Evolutionary conservation across 345 rosid genomes (phyloP), one percentile per base, ranked within the genome.

Genomic region (Raphanus raphanistrum): DNA sequence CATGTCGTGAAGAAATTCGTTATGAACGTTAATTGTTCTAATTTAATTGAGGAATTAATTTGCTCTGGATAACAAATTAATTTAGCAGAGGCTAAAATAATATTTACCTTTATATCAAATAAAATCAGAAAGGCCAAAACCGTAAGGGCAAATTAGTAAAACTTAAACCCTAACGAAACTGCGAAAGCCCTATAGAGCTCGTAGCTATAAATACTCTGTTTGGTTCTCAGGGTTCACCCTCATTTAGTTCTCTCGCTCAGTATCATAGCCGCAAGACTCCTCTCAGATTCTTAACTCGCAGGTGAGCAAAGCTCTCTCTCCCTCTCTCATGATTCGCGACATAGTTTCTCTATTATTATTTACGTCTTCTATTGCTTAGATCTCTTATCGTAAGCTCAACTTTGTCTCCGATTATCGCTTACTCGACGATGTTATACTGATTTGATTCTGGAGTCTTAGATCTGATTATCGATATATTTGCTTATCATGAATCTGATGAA

Each of bases 281-380:
- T 63, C 16, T 12, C 76, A 36, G 76, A 64, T 64, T 63, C 71
- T 63, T 71, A 21, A 63, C 76, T 77, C 41, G 71, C 80, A 77
- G 80, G 80, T 77, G 0, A 28, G 60, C 55, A 2, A 67, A 3
- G 0, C 43, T 8, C 9, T 8, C 43, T 36, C 43, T 63, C 16
- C 27, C 3, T 8, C 10, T 63, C 45, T 3, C 21, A 11, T 7
- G 17, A 10, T 68, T 3, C 6, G 2, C 26, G 17, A 4, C 6
- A 3, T 3, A 11, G 9, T 21, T 21, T 64, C n/a, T 3, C 1
- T 2, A 4, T 5, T 1, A 36, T 57, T 61, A 12, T 4, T 36
- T 25, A 11, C 1, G n/a, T 33, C 17, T 32, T 6, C 2, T 13
- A 21, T 10, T 2, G 3, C 9, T 41, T 64, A 63, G 67, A 41